These are phyloP conservation scores for Lasiosphaeria hispida DNA, from an alignment of 495 filamentous ascomycete genomes.

Conservation along the genomic window DNA sequence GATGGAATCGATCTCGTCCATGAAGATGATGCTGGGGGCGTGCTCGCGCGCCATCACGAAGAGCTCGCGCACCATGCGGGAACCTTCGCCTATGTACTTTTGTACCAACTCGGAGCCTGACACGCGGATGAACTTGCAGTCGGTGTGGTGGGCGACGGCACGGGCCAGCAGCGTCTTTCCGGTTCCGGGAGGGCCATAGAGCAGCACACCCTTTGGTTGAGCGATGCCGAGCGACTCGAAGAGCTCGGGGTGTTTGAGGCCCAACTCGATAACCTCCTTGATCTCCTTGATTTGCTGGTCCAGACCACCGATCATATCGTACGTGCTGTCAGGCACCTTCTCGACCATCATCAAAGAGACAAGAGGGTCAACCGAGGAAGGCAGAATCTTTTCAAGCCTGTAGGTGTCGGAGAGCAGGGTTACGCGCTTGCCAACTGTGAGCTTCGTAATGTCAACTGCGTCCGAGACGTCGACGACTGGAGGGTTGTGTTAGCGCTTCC, in stretches of 20 bases:
- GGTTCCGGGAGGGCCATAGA: constrained; percentile 95
- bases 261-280: constrained; percentile 99
- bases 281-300: constrained; percentile 99
- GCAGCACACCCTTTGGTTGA: constrained; percentile 93
- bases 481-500: neutral
- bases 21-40: constrained; percentile 99
- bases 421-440: constrained; percentile 96
- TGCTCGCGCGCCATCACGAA: constrained; percentile 99
- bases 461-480: constrained; percentile 96
- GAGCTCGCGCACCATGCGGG: constrained; percentile 96
- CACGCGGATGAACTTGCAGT: constrained; percentile 98
- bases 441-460: constrained; percentile 88
- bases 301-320: constrained; percentile 99
- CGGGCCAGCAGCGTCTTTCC: constrained; percentile 95
- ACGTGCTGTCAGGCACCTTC: constrained; percentile 98
- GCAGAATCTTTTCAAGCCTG: constrained; percentile 97
- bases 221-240: constrained; percentile 99
- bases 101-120: constrained; percentile 95
- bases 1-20: constrained; percentile 99
- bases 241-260: constrained; percentile 95
- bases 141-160: constrained; percentile 95
- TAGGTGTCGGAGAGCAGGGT: constrained; percentile 94
- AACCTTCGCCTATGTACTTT: constrained; percentile 98
- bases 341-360: constrained; percentile 99
- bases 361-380: constrained; percentile 93